phyloP scores from a whole-genome alignment of 352 stramenopile genomes.

The Phytopythium aichiense region DNA sequence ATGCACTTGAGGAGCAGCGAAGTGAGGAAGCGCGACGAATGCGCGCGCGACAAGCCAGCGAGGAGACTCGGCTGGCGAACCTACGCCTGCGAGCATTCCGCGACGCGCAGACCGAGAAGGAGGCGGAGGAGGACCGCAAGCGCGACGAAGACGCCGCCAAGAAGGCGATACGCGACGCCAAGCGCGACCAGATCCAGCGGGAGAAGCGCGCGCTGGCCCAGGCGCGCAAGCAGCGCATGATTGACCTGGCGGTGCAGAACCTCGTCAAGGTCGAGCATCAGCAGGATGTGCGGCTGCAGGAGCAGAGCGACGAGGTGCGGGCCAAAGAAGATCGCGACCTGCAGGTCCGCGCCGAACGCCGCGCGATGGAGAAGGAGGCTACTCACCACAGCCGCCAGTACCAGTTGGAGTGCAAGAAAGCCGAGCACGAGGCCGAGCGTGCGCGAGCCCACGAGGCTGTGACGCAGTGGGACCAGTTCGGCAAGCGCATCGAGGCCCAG shows the following conservation, averaged over 20 bases:
- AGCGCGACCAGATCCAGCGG: constrained; percentile 52
- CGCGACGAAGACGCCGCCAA: constrained; percentile 71
- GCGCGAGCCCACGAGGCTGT: constrained; percentile 45
- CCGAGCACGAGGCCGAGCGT: constrained; percentile 27
- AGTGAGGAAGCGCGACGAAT: constrained; percentile 38
- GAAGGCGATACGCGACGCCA: constrained; percentile 56
- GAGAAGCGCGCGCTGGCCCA: constrained; percentile 57
- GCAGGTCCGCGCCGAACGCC: constrained; percentile 47
- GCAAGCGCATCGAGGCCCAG: constrained; percentile 51
- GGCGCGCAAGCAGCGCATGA: constrained; percentile 78
- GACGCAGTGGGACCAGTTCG: constrained; percentile 67
- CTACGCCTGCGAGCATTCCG: constrained; percentile 55
- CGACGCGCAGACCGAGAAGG: constrained; percentile 48
- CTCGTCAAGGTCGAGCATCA: constrained; percentile 64
- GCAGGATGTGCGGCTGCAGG: constrained; percentile 53
- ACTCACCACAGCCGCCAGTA: constrained; percentile 53
- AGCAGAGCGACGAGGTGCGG: constrained; percentile 68
- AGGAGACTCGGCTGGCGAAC: constrained; percentile 69
- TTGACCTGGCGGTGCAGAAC: constrained; percentile 73
- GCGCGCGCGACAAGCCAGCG: constrained; percentile 42
- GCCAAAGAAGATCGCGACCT: constrained; percentile 68
- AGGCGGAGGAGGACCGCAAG: constrained; percentile 60
- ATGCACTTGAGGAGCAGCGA: constrained; percentile 51
- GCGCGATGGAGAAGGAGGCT: constrained; percentile 55
- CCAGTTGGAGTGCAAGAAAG: constrained; percentile 55